Conservation (phyloP, 2,329 filamentous ascomycete genomes). For the Cylindrodendrum hubeiense region DNA sequence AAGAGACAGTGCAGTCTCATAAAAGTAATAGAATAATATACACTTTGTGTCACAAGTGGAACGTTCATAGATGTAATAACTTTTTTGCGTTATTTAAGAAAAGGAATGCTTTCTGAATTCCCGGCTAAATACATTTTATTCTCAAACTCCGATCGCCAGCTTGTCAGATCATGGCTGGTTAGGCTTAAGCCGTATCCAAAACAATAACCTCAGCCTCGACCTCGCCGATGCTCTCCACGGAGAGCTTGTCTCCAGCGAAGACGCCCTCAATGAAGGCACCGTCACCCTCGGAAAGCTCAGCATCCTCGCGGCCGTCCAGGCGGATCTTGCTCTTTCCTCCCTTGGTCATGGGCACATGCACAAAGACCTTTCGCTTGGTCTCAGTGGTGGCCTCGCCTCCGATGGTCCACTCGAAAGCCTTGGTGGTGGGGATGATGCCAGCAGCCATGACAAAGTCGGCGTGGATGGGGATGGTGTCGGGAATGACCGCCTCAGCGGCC, state of each 20-base stretch:
- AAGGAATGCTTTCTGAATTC: background rate
- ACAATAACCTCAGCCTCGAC: constrained; percentile 78
- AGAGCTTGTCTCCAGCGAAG: constrained; percentile 72
- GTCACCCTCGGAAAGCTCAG: constrained; percentile 79
- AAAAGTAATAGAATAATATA: background rate
- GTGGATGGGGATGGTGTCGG: constrained; percentile 83
- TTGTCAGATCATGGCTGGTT: constrained; percentile 1
- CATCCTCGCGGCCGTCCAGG: constrained; percentile 74
- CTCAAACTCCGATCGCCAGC: background rate
- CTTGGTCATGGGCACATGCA: constrained; percentile 87
- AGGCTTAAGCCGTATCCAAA: constrained; percentile 69
- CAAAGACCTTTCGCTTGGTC: constrained; percentile 78
- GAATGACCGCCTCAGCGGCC: constrained; percentile 70
- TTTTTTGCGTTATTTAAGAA: background rate
- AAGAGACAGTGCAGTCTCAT: background rate
- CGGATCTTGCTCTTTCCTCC: constrained; percentile 79
- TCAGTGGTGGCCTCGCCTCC: constrained; percentile 68
- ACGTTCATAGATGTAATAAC: background rate
- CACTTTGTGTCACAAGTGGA: background rate
- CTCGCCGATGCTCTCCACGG: constrained; percentile 76
- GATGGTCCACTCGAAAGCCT: constrained; percentile 78
- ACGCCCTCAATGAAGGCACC: constrained; percentile 80
- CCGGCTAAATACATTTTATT: constrained; percentile 25
- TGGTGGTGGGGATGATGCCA: constrained; percentile 75
- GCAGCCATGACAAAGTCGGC: constrained; percentile 88